Base-by-base conservation (phyloP, 1,284 basidiomycete genomes). In the Ceratobasidium papillatum region DNA sequence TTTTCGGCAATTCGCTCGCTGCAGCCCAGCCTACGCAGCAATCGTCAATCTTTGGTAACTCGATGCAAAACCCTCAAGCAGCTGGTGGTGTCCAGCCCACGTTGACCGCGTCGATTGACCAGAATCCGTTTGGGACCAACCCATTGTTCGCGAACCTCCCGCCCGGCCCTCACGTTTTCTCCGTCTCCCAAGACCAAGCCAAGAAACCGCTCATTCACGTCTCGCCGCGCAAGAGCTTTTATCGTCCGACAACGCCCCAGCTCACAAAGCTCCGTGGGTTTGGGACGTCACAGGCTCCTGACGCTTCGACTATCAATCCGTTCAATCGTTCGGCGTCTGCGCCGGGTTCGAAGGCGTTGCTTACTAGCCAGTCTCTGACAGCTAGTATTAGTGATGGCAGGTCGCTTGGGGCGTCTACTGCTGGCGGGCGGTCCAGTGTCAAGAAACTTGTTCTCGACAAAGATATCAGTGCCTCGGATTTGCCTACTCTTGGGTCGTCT, bases 101-200 rank as follows among this genome's bases (percentile, higher is more conserved):
- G 0, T 84, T 96, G 72, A 93, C 90, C 14, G 93, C 94, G 0
- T 95, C 94, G 11, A 94, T 99, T 79, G 91, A 93, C 61, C 91
- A 95, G 80, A 87, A 87, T 79, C 96, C 97, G 0, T 96, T 99
- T 80, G 93, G 93, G 52, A 87, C 90, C 75, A 95, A 94, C 80
- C 84, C 84, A 19, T 81, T 89, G 51, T 87, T 89, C 77, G 81
- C 62, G 63, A 77, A 68, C 66, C 79, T 64, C 65, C 79, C 75
- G 77, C 80, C 17, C 25, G 68, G 68, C 36, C 68, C 68, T 49
- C 68, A 71, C 30, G 79, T 82, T 2, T 71, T 71, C 59, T 75
- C 75, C 41, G 74, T 78, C 7, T 72, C 62, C 30, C 77, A 76
- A 41, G 81, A 83, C 32, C 79, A 81, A 59, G 81, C 82, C 77